Conservation (phyloP, 768 basidiomycete species). For the Chiua virens region DNA sequence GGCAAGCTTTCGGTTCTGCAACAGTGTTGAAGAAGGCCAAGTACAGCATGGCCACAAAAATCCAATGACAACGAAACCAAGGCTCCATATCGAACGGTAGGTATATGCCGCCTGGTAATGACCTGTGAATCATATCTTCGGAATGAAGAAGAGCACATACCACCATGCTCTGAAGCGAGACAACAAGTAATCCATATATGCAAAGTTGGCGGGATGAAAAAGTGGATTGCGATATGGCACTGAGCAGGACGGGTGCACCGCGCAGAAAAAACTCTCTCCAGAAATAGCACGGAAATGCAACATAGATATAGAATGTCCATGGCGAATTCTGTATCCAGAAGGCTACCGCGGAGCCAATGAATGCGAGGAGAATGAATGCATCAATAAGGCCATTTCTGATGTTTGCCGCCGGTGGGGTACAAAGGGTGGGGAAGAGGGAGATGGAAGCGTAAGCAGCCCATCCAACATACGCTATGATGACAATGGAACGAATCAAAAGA, state of each 20-base stretch:
- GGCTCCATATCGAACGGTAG: slow-evolving; percentile 68
- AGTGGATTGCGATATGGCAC: slow-evolving; percentile 18
- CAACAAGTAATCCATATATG: slow-evolving; percentile 32
- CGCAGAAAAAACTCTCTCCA: slow-evolving; percentile 56
- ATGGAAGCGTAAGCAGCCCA: slow-evolving; percentile 72
- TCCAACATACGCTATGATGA: slow-evolving; percentile 69
- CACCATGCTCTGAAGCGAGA: slow-evolving; percentile 67
- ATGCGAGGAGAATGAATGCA: slow-evolving; percentile 27
- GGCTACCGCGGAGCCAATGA: slow-evolving; percentile 41
- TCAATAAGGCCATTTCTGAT: slow-evolving; percentile 10
- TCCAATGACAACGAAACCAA: slow-evolving; percentile 61
- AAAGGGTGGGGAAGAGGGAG: slow-evolving; percentile 50
- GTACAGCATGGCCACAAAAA: slow-evolving; percentile 59
- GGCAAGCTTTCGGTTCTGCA: slow-evolving; percentile 27
- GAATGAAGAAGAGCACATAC: slow-evolving; percentile 41
- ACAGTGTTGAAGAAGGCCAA: slow-evolving; percentile 43
- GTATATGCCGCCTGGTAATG: slow-evolving; percentile 62
- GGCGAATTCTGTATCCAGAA: slow-evolving; percentile 69
- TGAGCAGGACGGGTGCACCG: slow-evolving; percentile 20
- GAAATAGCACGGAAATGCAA: slow-evolving; percentile 74
- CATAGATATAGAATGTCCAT: slow-evolving; percentile 74
- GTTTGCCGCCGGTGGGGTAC: slow-evolving; percentile 7
- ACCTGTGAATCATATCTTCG: not conserved
- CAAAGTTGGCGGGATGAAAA: slow-evolving; percentile 23
- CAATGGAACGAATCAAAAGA: slow-evolving; percentile 65